Percentiles rank a stretch among this genome's conserved stretches.
Evolutionary conservation across 345 rosid species (phyloP).

Genomic region (Pelargonium nanum): DNA sequence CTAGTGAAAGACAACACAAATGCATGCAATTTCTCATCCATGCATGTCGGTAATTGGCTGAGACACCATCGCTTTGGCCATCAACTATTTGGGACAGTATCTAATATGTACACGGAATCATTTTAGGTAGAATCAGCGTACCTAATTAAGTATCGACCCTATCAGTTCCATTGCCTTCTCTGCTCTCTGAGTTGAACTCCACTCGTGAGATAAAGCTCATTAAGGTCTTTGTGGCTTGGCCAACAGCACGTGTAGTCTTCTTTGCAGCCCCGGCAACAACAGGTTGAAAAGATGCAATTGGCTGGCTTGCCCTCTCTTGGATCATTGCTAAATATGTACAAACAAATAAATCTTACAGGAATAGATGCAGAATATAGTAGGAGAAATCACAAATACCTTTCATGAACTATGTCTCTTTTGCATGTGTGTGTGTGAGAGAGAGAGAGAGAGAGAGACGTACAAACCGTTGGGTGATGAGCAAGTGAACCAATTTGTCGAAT

Average conservation of each 20-base stretch:
- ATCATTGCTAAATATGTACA: constrained; percentile 73
- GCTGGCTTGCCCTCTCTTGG: constrained; percentile 82
- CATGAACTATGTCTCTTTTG: too few relatives aligned
- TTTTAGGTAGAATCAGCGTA: too few relatives aligned
- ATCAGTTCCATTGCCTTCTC: constrained; percentile 23
- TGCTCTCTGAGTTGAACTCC: constrained; percentile 25
- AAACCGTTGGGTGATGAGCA: constrained; percentile 72
- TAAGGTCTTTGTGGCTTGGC: constrained; percentile 64
- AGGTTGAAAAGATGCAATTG: constrained; percentile 66
- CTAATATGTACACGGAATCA: too few relatives aligned
- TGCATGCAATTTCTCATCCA: too few relatives aligned
- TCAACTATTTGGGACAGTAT: too few relatives aligned
- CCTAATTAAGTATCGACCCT: too few relatives aligned
- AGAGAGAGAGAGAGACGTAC: constrained; percentile 31
- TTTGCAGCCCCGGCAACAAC: constrained; percentile 70
- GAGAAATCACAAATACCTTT: not conserved
- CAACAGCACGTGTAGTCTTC: constrained; percentile 69
- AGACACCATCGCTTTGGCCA: too few relatives aligned
- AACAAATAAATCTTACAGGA: constrained; percentile 2
- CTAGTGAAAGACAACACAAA: too few relatives aligned
- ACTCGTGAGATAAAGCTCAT: constrained; percentile 54
- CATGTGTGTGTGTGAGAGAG: not conserved
- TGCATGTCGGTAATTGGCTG: too few relatives aligned
- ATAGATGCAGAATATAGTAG: not conserved
- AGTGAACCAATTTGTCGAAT: constrained; percentile 63